phyloP scores from a whole-genome alignment of 1,284 basidiomycete species.

The Cutaneotrichosporon cutaneum region DNA sequence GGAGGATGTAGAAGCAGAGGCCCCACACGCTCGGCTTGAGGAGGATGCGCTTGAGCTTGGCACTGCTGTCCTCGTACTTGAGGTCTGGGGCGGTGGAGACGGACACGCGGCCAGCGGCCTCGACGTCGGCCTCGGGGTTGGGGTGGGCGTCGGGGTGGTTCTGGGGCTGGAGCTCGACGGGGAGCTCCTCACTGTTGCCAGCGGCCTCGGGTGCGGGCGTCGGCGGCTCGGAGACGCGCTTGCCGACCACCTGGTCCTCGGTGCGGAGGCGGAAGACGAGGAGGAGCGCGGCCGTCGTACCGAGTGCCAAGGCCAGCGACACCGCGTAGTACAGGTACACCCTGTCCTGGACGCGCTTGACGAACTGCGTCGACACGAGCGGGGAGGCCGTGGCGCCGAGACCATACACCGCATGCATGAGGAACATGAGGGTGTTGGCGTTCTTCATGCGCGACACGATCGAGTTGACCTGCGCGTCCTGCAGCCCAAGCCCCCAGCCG shows the following conservation, averaged over 20 bases:
- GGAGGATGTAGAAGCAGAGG: constrained; percentile 42
- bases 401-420: constrained; percentile 64
- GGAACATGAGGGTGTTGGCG: constrained; percentile 60
- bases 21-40: constrained; percentile 34
- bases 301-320: constrained; percentile 60
- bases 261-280: constrained; percentile 60
- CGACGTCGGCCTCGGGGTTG: neutral
- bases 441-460: constrained; percentile 36
- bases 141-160: neutral
- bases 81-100: neutral
- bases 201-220: constrained; percentile 1
- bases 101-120: neutral
- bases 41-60: constrained; percentile 47
- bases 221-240: constrained; percentile 13
- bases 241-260: constrained; percentile 56
- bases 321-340: constrained; percentile 63
- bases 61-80: constrained; percentile 23
- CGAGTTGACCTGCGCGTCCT: constrained; percentile 52
- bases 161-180: neutral
- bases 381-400: constrained; percentile 67
- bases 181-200: neutral
- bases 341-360: constrained; percentile 56
- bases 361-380: constrained; percentile 67
- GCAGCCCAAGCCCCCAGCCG: constrained; percentile 63
- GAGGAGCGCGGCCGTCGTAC: constrained; percentile 56